These are phyloP conservation scores for Melanomma pulvis-pyrius DNA, from an alignment of 495 filamentous ascomycete genomes.

Conservation along the genomic window DNA sequence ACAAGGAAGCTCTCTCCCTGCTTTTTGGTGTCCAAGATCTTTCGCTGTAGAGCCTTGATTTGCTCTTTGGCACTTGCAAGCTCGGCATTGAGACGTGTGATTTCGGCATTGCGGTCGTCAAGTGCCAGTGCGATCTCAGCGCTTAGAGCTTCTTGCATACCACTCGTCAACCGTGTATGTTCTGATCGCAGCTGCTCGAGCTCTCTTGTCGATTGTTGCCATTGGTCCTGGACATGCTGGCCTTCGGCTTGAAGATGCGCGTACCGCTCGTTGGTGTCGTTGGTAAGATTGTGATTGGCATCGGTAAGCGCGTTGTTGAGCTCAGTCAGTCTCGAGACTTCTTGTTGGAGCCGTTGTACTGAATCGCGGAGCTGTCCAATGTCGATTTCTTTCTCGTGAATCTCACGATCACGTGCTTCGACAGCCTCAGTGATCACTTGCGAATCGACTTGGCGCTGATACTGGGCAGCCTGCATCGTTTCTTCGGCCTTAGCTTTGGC, in stretches of 20 bases:
- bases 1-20: conserved; percentile 69
- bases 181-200: conserved; percentile 64
- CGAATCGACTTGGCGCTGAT: conserved; percentile 60
- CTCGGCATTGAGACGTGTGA: conserved; percentile 73
- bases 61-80: conserved; percentile 76
- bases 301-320: conserved; percentile 73
- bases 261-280: conserved; percentile 66
- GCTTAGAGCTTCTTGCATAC: conserved; percentile 66
- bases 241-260: conserved; percentile 59
- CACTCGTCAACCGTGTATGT: conserved; percentile 59
- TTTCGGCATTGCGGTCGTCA: conserved; percentile 75
- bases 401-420: conserved; percentile 57
- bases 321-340: conserved; percentile 71
- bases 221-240: conserved; percentile 52
- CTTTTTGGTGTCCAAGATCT: conserved; percentile 69
- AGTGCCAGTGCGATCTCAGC: conserved; percentile 63
- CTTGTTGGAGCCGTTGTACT: conserved; percentile 75
- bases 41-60: conserved; percentile 77
- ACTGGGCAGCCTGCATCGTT: conserved; percentile 51
- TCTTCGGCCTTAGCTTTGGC: conserved; percentile 71
- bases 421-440: conserved; percentile 59
- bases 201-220: conserved; percentile 56
- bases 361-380: conserved; percentile 77
- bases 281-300: conserved; percentile 68
- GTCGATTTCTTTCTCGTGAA: conserved; percentile 69